Evolutionary conservation across 768 basidiomycete genomes (phyloP).

Genomic region (Amanita fuliginea): DNA sequence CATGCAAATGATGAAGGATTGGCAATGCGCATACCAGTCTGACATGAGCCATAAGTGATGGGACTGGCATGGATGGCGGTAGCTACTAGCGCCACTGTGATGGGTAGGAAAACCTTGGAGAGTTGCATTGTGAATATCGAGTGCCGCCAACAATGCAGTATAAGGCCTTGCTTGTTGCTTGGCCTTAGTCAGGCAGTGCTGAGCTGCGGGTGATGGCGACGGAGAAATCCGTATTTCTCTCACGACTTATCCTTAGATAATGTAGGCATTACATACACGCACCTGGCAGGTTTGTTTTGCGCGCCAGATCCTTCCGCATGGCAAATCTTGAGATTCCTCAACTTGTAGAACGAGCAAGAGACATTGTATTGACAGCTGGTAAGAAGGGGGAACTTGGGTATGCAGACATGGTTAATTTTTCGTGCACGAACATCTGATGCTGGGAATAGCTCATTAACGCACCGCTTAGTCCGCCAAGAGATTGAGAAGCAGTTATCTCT

Average conservation of each 20-base stretch:
- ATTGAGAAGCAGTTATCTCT: slow-evolving; percentile 37
- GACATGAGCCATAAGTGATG: slow-evolving; percentile 24
- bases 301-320: slow-evolving; percentile 9
- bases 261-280: too few species aligned
- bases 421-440: neutral
- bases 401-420: slow-evolving; percentile 1
- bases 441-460: slow-evolving; percentile 29
- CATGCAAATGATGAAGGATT: too few species aligned
- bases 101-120: neutral
- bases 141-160: too few species aligned
- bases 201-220: too few species aligned
- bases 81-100: neutral
- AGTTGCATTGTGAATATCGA: neutral
- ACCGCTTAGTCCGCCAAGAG: slow-evolving; percentile 36
- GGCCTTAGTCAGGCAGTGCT: too few species aligned
- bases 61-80: slow-evolving; percentile 15
- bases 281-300: too few species aligned
- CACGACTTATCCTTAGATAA: too few species aligned
- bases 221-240: too few species aligned
- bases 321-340: slow-evolving; percentile 16
- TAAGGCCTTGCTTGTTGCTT: too few species aligned
- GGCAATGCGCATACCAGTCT: slow-evolving; percentile 20
- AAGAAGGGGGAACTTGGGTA: slow-evolving; percentile 21
- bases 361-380: slow-evolving; percentile 16
- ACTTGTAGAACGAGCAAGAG: slow-evolving; percentile 20